Conservation (phyloP, 1,139 yeast species). For the Suhomyces atakaporum region DNA sequence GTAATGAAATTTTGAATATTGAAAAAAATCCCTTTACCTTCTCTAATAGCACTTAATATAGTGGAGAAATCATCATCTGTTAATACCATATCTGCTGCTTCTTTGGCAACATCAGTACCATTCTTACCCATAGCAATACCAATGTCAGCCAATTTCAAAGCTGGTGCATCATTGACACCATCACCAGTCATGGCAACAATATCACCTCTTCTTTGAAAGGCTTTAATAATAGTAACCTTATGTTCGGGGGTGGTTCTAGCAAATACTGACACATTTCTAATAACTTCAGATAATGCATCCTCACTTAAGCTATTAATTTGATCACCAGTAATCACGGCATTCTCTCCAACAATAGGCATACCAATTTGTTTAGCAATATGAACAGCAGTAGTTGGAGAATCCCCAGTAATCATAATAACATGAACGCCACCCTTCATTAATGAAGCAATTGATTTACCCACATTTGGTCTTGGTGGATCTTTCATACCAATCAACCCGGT, state of each 20-base stretch:
- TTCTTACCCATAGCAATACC: slow-evolving; percentile 97
- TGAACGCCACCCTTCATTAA: slow-evolving; percentile 91
- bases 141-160: slow-evolving; percentile 92
- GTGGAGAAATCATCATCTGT: slow-evolving; percentile 97
- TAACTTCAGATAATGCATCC: slow-evolving; percentile 68
- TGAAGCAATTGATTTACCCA: slow-evolving; percentile 66
- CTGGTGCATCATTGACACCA: slow-evolving; percentile 99
- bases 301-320: slow-evolving; percentile 72
- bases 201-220: slow-evolving; percentile 89
- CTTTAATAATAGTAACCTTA: slow-evolving; percentile 87
- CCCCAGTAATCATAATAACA: slow-evolving; percentile 97
- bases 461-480: slow-evolving; percentile 94
- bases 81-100: slow-evolving; percentile 96
- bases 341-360: slow-evolving; percentile 70
- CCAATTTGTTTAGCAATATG: slow-evolving; percentile 92
- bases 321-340: slow-evolving; percentile 80
- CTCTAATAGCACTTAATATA: slow-evolving; percentile 87
- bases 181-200: slow-evolving; percentile 99
- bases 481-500: slow-evolving; percentile 92
- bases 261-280: slow-evolving; percentile 83
- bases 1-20: slow-evolving; percentile 93
- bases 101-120: slow-evolving; percentile 98
- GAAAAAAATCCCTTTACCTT: slow-evolving; percentile 94
- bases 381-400: slow-evolving; percentile 87
- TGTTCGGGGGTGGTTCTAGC: slow-evolving; percentile 98